phyloP scores from a whole-genome alignment of 108 stramenopile species.

The Cyclotella cryptica region DNA sequence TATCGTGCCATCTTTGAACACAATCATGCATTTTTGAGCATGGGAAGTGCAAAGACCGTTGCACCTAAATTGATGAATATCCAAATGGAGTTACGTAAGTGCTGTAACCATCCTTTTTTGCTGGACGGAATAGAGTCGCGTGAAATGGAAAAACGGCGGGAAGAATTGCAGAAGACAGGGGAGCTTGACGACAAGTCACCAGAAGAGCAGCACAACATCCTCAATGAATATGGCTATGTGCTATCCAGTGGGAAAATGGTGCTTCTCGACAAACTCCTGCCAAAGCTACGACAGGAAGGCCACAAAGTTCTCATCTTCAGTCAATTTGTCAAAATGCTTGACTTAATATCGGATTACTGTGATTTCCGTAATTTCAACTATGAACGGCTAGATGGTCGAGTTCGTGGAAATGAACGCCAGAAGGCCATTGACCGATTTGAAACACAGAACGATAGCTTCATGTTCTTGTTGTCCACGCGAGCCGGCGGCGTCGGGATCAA shows the following conservation, averaged over 20 bases:
- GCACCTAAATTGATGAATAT: constrained; percentile 98
- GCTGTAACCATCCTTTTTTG: constrained; percentile 99
- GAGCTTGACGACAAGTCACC: constrained; percentile 77
- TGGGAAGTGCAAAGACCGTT: constrained; percentile 67
- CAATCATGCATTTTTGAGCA: constrained; percentile 95
- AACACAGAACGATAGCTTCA: constrained; percentile 83
- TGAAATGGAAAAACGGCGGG: constrained; percentile 87
- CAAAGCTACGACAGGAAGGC: constrained; percentile 94
- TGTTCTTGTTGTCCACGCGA: constrained; percentile 92
- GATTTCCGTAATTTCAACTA: constrained; percentile 87
- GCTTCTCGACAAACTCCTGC: constrained; percentile 97
- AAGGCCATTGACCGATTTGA: constrained; percentile 99
- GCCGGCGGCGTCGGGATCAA: constrained; percentile 99
- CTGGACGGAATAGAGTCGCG: constrained; percentile 94
- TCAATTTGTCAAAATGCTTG: constrained; percentile 97
- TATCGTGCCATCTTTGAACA: constrained; percentile 99
- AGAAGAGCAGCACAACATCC: constrained; percentile 77
- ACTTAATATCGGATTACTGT: constrained; percentile 94
- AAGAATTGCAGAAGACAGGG: constrained; percentile 69
- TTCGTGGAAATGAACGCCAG: constrained; percentile 96
- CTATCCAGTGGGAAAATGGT: constrained; percentile 98
- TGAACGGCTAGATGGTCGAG: constrained; percentile 86
- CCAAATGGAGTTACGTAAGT: constrained; percentile 99
- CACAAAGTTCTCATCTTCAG: constrained; percentile 98
- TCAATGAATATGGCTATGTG: constrained; percentile 88